Percentiles rank a stretch among this genome's conserved stretches.
Evolutionary conservation across 2,329 filamentous ascomycete genomes (phyloP).

Genomic region (Hypoxylon sp.): DNA sequence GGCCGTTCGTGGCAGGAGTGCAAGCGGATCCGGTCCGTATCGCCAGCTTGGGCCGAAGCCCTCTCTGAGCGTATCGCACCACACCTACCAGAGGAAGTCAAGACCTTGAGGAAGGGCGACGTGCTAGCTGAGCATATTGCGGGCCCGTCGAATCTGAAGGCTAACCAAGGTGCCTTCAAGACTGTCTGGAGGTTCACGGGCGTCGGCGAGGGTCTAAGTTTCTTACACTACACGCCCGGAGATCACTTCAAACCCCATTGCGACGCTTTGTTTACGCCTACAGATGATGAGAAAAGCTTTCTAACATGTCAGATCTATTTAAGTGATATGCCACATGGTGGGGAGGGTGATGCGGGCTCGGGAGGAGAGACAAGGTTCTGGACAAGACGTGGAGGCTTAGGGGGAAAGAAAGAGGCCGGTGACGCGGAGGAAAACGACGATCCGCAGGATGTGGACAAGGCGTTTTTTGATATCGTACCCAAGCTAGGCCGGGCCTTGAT

Average conservation of each 20-base stretch:
- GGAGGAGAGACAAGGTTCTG: slow-evolving; percentile 47
- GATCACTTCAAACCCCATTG: slow-evolving; percentile 67
- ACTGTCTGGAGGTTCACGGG: slow-evolving; percentile 52
- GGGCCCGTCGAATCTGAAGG: slow-evolving; percentile 44
- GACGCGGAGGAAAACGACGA: slow-evolving; percentile 9
- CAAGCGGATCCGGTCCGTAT: slow-evolving; percentile 45
- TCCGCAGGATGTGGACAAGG: slow-evolving; percentile 15
- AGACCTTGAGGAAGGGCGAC: slow-evolving; percentile 41
- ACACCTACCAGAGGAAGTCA: slow-evolving; percentile 43
- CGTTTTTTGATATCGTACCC: slow-evolving; percentile 50
- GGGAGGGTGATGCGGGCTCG: slow-evolving; percentile 18
- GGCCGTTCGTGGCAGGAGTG: slow-evolving; percentile 47
- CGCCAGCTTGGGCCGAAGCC: slow-evolving; percentile 41
- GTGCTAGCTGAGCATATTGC: slow-evolving; percentile 40
- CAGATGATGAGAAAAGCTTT: slow-evolving; percentile 49
- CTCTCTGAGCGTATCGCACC: slow-evolving; percentile 42
- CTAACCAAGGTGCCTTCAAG: slow-evolving; percentile 45
- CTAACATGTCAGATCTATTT: slow-evolving; percentile 52
- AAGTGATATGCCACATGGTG: slow-evolving; percentile 42
- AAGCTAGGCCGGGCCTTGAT: slow-evolving; percentile 49
- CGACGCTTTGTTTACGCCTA: slow-evolving; percentile 43
- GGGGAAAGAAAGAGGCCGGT: slow-evolving; percentile 42
- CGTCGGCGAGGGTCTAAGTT: slow-evolving; percentile 71
- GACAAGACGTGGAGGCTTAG: slow-evolving; percentile 44
- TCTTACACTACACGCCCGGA: slow-evolving; percentile 69